Base-by-base conservation (phyloP, 345 rosid species). In the Geranium brycei region DNA sequence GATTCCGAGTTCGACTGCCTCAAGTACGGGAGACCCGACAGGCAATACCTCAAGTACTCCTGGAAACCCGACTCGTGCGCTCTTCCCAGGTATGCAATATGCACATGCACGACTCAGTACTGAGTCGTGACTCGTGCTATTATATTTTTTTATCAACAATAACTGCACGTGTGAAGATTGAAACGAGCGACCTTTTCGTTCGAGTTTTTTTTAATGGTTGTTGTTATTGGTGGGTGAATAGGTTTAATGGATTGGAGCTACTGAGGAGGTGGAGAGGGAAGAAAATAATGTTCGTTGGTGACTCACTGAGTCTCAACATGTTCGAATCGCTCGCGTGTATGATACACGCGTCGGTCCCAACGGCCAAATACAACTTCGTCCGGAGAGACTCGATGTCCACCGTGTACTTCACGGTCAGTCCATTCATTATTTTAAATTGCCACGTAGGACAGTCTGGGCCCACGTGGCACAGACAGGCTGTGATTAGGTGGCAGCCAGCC, bases 221-320 rank as follows among this genome's bases (percentile, higher is more conserved):
- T 18, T 19, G 10, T 58, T 17, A 15, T 10, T 28, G 57, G 30
- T 31, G 7, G 58, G 17, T 53, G 38, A 61, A 61, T 83, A 91
- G 98, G 87, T 92, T 92, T 70, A 85, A 85, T 77, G 98, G 95
- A 69, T 3, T 74, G 69, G 72, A 72, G 75, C 87, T 92, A 73
- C 64, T 92, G 78, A 77, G 81, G 76, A 87, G 75, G 76, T 85
- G 86, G 89, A 81, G 89, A 64, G 98, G 98, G 75, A 91, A 91
- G 78, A 87, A 83, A 85, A 87, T 91, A 32, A 91, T 91, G 98
- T 91, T 91, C 65, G 98, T 91, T 55, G 98, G 98, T 4, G 98
- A 91, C 79, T 91, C 98, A 65, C 82, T 91, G 76, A 89, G 92
- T 77, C 66, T 71, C 62, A 89, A 91, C 79, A 91, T 87, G 73